Conservation (phyloP, 495 filamentous ascomycete species). For the Jackrogersella multiformis region DNA sequence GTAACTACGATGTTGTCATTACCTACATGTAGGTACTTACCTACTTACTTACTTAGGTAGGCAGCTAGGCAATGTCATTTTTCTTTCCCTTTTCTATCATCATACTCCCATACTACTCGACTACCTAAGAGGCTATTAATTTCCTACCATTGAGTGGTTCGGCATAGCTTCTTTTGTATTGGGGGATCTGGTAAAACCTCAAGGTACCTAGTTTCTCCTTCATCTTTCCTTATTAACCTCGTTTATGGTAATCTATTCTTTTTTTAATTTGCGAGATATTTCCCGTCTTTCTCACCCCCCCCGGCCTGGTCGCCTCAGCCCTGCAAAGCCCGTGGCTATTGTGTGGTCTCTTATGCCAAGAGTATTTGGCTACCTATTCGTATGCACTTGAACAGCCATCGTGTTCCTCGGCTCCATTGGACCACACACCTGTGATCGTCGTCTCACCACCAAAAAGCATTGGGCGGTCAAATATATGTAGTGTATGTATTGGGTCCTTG, state of each 20-base stretch:
- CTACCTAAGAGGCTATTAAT: background rate
- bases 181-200: background rate
- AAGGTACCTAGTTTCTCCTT: background rate
- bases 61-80: too few species aligned
- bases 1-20: conserved; percentile 43
- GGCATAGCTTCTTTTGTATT: background rate
- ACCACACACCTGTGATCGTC: conserved; percentile 30
- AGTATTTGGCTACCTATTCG: conserved; percentile 7
- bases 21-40: too few species aligned
- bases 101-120: background rate
- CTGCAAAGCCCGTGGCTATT: conserved; percentile 4
- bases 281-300: conserved; percentile 4
- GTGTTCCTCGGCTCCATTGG: conserved; percentile 34
- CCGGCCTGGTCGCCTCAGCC: conserved; percentile 12
- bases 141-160: background rate
- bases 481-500: conserved; percentile 34
- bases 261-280: conserved; percentile 5
- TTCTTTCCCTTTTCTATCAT: conserved; percentile 14
- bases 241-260: background rate
- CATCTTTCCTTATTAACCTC: background rate
- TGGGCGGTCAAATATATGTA: conserved; percentile 36
- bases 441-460: conserved; percentile 31
- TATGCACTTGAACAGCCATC: conserved; percentile 30
- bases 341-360: conserved; percentile 10
- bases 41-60: too few species aligned